Evolutionary conservation across 805 yeast genomes (phyloP), one percentile per base, ranked within the genome.

Genomic region (Saturnispora halmiae): DNA sequence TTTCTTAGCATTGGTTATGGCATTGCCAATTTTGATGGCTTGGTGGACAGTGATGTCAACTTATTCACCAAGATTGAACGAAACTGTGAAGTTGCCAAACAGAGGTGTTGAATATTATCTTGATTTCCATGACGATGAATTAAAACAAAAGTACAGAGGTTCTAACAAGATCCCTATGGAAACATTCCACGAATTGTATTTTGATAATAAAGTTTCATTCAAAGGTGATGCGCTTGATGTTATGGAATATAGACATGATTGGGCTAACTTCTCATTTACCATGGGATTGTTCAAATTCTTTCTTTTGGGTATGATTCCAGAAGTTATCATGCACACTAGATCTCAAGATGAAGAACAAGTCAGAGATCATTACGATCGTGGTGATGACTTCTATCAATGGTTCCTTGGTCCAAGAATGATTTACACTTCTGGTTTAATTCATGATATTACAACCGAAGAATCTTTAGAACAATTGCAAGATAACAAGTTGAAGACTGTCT

Each of bases 281-380:
- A 54, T 74, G 45, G 67, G 83, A 25, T 70, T 86, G 46, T 86
- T 78, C 76, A 79, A 72, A 60, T 87, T 70, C 66, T 87, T 86
- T 67, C 63, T 86, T 50, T 72, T 84, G 38, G 94, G 92, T 36
- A 75, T 86, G 82, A 82, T 86, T 49, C 96, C 96, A 34, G 96
- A 86, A 66, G 94, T 86, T 43, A 81, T 86, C 53, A 60, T 86
- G 78, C 96, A 86, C 68, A 79, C 94, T 49, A 77, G 85, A 59
- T 82, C 94, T 16, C 96, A 86, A 68, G 96, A 87, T 60, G 96
- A 86, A 67, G 96, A 86, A 65, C 96, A 86, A 65, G 96, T 86
- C 43, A 78, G 95, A 64, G 95, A 82, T 56, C 95, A 86, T 66
- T 86, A 86, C 62, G 96, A 87, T 69, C 82, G 96, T 53, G 95